A percentile compares a stretch with the other conserved stretches of the same genome.
These are phyloP conservation scores for Periconia digitata DNA, from an alignment of 2,329 filamentous ascomycete species.

Conservation along the genomic window DNA sequence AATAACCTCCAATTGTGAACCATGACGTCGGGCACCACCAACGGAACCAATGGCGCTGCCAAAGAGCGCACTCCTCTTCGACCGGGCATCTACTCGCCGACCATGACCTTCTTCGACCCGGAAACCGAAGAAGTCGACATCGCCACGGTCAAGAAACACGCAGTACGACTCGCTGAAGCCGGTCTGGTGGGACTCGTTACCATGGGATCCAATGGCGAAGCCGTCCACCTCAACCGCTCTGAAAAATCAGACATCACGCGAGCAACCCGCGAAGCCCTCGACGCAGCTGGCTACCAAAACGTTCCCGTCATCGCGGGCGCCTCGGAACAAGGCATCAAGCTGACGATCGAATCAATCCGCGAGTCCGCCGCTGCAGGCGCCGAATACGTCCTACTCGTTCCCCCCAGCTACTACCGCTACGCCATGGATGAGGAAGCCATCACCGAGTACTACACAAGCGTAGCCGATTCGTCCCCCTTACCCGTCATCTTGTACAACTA, in stretches of 20 bases:
- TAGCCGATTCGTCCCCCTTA: conserved; percentile 74
- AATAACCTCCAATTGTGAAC: background rate
- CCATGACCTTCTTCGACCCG: conserved; percentile 86
- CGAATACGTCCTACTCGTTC: conserved; percentile 78
- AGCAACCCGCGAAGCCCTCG: conserved; percentile 78
- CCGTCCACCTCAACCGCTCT: conserved; percentile 76
- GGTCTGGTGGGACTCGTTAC: conserved; percentile 81
- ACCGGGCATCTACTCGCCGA: conserved; percentile 83
- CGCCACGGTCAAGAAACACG: conserved; percentile 76
- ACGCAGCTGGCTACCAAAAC: conserved; percentile 73
- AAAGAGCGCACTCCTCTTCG: conserved; percentile 62
- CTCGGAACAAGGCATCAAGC: conserved; percentile 77
- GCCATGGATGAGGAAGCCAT: conserved; percentile 75
- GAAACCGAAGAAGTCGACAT: conserved; percentile 84
- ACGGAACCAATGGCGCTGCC: conserved; percentile 32
- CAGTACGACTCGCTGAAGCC: conserved; percentile 72
- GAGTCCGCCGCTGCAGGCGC: conserved; percentile 69
- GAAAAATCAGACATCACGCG: conserved; percentile 76
- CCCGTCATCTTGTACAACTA: conserved; percentile 91
- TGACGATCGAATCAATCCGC: conserved; percentile 74
- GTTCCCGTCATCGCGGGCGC: conserved; percentile 83
- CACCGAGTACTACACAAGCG: conserved; percentile 70
- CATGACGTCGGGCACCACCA: conserved; percentile 25
- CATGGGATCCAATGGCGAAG: conserved; percentile 91
- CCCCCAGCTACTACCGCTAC: conserved; percentile 79